Evolutionary conservation across 441 rosid genomes (phyloP), one percentile per base, ranked within the genome.

Genomic region (Metrosideros polymorpha): DNA sequence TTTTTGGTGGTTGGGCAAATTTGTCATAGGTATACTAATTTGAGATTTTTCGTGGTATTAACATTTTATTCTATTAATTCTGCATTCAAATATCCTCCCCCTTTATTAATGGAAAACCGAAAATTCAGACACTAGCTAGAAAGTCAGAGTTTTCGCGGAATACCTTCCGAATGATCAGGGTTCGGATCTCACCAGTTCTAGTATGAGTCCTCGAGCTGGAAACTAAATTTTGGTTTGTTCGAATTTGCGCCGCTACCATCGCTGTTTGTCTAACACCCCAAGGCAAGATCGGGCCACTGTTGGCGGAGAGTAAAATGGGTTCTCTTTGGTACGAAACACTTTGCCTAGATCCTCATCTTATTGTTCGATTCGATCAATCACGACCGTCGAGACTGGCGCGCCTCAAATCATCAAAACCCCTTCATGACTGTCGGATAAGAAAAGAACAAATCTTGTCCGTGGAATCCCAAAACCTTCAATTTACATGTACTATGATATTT

Each of bases 361-460:
- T 32, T 30, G 39, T 30, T 61, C 22, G 39, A 61, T 29, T 30
- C 12, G 0, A 0, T 61, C 22, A 29, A 0, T 61, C 35, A 29
- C 71, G 32, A 15, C 39, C 29, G 71, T 61, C 10, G 39, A 61
- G 22, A 61, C 24, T 14, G 71, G 24, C 10, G 39, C 1, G 71
- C 71, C 71, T 61, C 71, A 61, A 14, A 61, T 30, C 32, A 30
- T 61, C 71, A 61, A 61, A 50, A 50, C 6, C 18, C 71, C 71
- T 29, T 13, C 32, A 57, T n/a, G 8, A 57, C 63, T 6, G 32
- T 57, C 63, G 63, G 18, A 49, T 49, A 13, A 49, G 51, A 57
- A 57, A 57, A 57, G 18, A 57, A 0, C 14, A n/a, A 30, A 57
- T 57, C 32, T n/a, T 57, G 66, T 57, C 35, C 32, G 66, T 57